Conservation (phyloP, 148 eudicot genomes). For the Talinum fruticosum region DNA sequence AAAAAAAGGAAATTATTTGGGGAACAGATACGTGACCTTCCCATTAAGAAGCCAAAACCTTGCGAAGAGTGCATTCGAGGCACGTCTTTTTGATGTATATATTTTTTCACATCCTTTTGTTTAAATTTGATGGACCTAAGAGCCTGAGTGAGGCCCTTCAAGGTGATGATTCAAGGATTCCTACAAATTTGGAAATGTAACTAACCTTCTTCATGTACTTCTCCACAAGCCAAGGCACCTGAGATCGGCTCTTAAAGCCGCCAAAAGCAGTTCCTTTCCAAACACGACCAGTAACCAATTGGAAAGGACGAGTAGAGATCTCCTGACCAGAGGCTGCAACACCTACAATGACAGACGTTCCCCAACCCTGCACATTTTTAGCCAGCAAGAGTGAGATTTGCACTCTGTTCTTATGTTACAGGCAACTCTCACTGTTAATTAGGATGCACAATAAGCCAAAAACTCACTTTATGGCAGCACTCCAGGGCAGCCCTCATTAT, state of each 20-base stretch:
- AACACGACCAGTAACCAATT: slow-evolving; percentile 94
- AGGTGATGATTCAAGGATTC: neutral
- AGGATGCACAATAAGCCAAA: neutral
- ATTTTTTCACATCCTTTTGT: too few species aligned
- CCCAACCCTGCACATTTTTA: slow-evolving; percentile 74
- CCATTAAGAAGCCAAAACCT: neutral
- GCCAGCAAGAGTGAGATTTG: neutral
- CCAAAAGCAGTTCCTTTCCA: slow-evolving; percentile 99
- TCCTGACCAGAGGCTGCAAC: slow-evolving; percentile 99
- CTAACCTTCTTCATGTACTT: slow-evolving; percentile 92
- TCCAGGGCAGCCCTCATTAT: slow-evolving; percentile 95
- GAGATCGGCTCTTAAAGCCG: slow-evolving; percentile 99
- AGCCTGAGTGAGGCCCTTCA: neutral
- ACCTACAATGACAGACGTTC: slow-evolving; percentile 95
- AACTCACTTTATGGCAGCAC: slow-evolving; percentile 91
- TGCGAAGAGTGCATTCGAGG: neutral
- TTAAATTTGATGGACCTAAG: neutral
- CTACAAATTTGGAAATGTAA: neutral
- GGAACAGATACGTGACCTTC: neutral
- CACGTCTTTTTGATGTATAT: too few species aligned
- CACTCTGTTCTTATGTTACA: neutral
- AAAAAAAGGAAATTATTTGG: neutral
- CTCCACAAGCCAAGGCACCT: slow-evolving; percentile 97
- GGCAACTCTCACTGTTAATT: neutral
- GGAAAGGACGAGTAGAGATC: slow-evolving; percentile 95